Conservation (phyloP, 2,329 filamentous ascomycete species). For the Colletotrichum tabaci region DNA sequence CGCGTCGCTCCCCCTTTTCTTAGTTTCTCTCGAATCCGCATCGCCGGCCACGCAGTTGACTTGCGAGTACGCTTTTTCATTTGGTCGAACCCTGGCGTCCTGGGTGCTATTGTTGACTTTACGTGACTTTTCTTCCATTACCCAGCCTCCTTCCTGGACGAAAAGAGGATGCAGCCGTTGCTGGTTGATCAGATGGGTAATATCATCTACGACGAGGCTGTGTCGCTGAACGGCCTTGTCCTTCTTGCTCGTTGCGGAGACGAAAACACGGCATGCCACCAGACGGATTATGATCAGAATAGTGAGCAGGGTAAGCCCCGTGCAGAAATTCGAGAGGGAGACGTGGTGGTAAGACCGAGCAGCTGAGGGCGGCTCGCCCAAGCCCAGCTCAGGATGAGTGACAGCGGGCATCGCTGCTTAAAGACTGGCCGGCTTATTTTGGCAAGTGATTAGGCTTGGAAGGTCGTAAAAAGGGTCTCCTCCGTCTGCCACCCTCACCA, state of each 20-base stretch:
- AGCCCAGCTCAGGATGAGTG: conserved; percentile 47
- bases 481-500: conserved; percentile 12
- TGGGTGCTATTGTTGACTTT: conserved; percentile 47
- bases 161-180: conserved; percentile 40
- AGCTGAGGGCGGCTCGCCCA: conserved; percentile 45
- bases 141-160: conserved; percentile 26
- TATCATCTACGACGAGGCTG: not conserved
- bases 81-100: conserved; percentile 26
- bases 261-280: conserved; percentile 14
- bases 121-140: conserved; percentile 51
- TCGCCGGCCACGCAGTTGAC: conserved; percentile 12
- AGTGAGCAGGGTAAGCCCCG: conserved; percentile 51
- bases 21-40: not conserved
- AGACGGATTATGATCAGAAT: conserved; percentile 51
- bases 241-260: conserved; percentile 15
- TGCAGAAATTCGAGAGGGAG: conserved; percentile 47
- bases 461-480: conserved; percentile 32
- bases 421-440: conserved; percentile 49
- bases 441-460: conserved; percentile 47
- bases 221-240: conserved; percentile 1
- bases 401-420: conserved; percentile 57
- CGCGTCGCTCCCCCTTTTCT: not conserved
- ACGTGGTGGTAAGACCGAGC: conserved; percentile 27
- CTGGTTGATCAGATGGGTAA: conserved; percentile 30
- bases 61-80: conserved; percentile 21